These are phyloP conservation scores for Achaetomium macrosporum DNA, from an alignment of 2,329 filamentous ascomycete genomes.

Conservation along the genomic window DNA sequence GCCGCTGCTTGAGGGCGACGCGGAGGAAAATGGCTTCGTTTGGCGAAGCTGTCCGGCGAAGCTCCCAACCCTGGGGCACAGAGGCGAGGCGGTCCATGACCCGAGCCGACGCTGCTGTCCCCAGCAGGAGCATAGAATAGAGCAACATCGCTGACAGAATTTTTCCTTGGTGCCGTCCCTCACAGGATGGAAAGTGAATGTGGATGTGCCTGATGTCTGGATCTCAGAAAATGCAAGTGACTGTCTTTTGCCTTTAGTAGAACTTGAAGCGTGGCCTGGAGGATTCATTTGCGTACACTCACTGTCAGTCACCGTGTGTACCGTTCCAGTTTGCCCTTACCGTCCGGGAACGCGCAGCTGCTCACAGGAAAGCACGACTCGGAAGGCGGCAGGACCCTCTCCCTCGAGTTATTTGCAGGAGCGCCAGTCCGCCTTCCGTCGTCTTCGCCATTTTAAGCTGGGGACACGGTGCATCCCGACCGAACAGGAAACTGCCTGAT, in stretches of 20 bases:
- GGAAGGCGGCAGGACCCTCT: background rate
- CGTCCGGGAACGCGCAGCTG: background rate
- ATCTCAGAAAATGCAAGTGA: no score
- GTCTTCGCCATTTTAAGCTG: background rate
- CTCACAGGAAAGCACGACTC: background rate
- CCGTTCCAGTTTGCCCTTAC: background rate
- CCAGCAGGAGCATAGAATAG: constrained; percentile 18
- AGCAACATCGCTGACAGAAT: constrained; percentile 14
- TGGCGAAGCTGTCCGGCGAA: constrained; percentile 30
- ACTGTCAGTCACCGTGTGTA: background rate
- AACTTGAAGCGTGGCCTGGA: no score
- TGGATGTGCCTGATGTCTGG: no score
- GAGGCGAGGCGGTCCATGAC: constrained; percentile 33
- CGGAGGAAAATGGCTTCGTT: constrained; percentile 41
- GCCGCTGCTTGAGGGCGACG: constrained; percentile 44
- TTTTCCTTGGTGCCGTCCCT: background rate
- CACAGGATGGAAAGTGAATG: no score
- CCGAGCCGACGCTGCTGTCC: constrained; percentile 27
- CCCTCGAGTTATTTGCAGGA: background rate
- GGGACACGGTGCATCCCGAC: background rate
- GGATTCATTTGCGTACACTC: no score
- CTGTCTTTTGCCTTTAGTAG: no score
- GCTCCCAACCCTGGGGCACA: constrained; percentile 36
- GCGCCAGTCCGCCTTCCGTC: background rate
- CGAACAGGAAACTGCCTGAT: no score